Base-by-base conservation (phyloP, 2,329 filamentous ascomycete genomes). In the Nothophaeocryptopus gaeumannii region DNA sequence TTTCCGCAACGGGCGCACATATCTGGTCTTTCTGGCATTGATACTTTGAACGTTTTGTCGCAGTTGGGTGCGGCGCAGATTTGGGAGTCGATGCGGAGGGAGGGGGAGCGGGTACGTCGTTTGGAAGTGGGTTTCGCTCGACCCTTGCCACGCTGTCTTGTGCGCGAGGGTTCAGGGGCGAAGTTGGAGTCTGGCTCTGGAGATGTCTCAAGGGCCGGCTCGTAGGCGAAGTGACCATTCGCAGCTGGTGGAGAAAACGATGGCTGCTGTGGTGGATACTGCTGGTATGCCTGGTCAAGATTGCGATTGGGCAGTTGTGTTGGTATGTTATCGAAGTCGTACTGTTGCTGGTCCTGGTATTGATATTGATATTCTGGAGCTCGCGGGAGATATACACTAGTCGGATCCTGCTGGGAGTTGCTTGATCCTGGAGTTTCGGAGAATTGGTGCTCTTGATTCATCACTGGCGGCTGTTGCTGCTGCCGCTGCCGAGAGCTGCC, bases 1-100 rank as follows among this genome's bases (percentile, higher is more conserved):
- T 39, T 31, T 10, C 45, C 56, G 31, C 56, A 58, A 8, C 56
- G 53, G 29, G 36, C 44, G 37, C 56, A 58, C 13, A 54, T 50
- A 26, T 49, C 45, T n/a, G 47, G 45, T 8, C 29, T 26, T 9
- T 37, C 33, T 5, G 46, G 15, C 8, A 45, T 41, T 7, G 45
- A 47, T 12, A 49, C 49, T n/a, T 39, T 44, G 45, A 49, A 53
- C 3, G 43, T 31, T 40, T 39, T 34, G 2, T 41, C 36, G 36
- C 50, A 48, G 12, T 39, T 35, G 7, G 46, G 46, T 7, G 46
- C 50, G 4, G 39, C 26, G 30, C 50, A 53, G n/a, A 33, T 32
- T 20, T 45, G n/a, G 32, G 50, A 53, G 12, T 5, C 11, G 14
- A 34, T 45, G 47, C 46, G 42, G 32, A 13, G 33, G 40, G 15